phyloP scores from a whole-genome alignment of 805 yeast species.

The Scheffersomyces amazonensis region DNA sequence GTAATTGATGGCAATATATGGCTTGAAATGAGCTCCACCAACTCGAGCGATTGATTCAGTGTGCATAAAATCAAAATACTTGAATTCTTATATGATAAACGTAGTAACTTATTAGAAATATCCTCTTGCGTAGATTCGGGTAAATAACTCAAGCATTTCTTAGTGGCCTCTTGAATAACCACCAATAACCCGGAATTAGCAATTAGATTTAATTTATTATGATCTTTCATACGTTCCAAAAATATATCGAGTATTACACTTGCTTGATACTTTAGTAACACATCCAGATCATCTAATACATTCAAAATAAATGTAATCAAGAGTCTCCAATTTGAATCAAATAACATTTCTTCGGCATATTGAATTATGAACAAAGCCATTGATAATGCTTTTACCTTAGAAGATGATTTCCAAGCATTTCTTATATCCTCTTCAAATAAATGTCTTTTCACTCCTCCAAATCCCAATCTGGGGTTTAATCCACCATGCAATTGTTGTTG shows the following conservation, averaged over 20 bases:
- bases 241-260: background rate
- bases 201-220: background rate
- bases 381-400: slow-evolving; percentile 20
- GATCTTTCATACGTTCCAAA: background rate
- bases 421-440: slow-evolving; percentile 21
- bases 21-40: background rate
- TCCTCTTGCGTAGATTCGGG: slow-evolving; percentile 15
- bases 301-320: slow-evolving; percentile 31
- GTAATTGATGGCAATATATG: background rate
- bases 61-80: slow-evolving; percentile 7
- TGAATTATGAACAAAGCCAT: slow-evolving; percentile 22
- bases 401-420: slow-evolving; percentile 20
- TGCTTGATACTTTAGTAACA: slow-evolving; percentile 22
- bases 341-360: slow-evolving; percentile 1
- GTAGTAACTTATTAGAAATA: slow-evolving; percentile 13
- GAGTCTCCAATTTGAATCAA: slow-evolving; percentile 17
- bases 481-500: slow-evolving; percentile 5
- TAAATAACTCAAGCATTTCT: slow-evolving; percentile 21
- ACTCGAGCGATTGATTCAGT: background rate
- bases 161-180: background rate
- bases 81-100: slow-evolving; percentile 19
- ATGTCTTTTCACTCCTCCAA: slow-evolving; percentile 14
- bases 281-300: slow-evolving; percentile 32
- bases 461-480: slow-evolving; percentile 19
- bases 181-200: background rate